Base-by-base conservation (phyloP, 1,284 basidiomycete genomes). In the Tilletia walkeri region DNA sequence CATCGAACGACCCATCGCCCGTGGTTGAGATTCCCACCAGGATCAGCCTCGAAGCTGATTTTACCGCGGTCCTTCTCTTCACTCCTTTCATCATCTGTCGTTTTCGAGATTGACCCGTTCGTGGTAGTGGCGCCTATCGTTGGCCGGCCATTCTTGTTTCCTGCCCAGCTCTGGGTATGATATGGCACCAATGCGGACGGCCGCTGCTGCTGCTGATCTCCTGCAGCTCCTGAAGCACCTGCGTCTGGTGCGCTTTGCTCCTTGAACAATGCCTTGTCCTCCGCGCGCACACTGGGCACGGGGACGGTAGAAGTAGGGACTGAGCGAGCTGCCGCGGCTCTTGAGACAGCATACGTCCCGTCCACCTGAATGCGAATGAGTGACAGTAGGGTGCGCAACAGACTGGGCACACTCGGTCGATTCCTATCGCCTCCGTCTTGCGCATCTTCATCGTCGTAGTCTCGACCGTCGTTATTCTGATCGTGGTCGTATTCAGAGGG, bases 401-500 rank as follows among this genome's bases (percentile, higher is more conserved):
- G 50, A 24, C 50, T 2, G 16, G 50, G 50, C 20, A 53, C 50
- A n/a, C 18, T n/a, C 12, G 50, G 50, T 24, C 50, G 50, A 24
- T 53, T 53, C 20, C 18, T 53, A 53, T 24, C 50, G 50, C 20
- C 50, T 53, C 50, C 50, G 50, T 53, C 18, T 18, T 6, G 18
- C 18, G 18, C 50, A 53, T 53, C 10, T 7, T 53, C 50, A 18
- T 53, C 50, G 20, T 53, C 50, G 20, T n/a, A 18, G n/a, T 53
- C 41, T 1, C 14, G 41, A 14, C 41, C 14, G 41, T 1, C 41
- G 3, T 45, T 3, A 3, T 45, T 7, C 41, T 45, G 10, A 18
- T 53, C 50, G 50, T 53, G 50, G 12, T 53, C 50, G 50, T 53
- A 53, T 24, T 53, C 50, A 18, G 50, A 53, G 50, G 50, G 50